Base-by-base conservation (phyloP, 176 grass and related monocot genomes). In the Tuctoria greenei region DNA sequence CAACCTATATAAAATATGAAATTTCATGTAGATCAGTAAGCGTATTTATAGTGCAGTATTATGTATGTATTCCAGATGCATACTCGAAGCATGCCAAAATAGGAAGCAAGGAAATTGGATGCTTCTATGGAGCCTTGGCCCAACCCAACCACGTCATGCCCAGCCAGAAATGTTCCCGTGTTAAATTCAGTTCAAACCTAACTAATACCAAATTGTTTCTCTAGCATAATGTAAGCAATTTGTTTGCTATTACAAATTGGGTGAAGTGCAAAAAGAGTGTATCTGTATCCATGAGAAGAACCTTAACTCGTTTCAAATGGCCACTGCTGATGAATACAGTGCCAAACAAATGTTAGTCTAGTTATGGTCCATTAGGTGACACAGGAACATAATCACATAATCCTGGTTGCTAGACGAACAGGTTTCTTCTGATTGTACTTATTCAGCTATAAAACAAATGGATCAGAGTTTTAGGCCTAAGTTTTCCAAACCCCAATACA, bases 381-480 rank as follows among this genome's bases (percentile, higher is more conserved):
- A 47, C 37, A 66, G 31, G 2, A 62, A 10, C 13, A 46, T 21
- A 54, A 25, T 47, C 40, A 31, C 41, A 75, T 2, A 66, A 76
- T 46, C 10, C 21, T 17, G 27, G 28, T 4, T 4, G 27, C 41
- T 25, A 7, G 1, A 25, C 28, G 1, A 24, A 20, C 16, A 61
- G 23, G 11, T 12, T 79, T 60, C 23, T 47, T 38, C 7, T 36
- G 4, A 20, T 40, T 23, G 5, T n/a, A n/a, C n/a, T n/a, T 69
- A 44, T 34, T 70, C 17, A 13, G 7, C 34, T 43, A 10, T 51
- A 64, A 62, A 62, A 12, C 1, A 0, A 14, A 34, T 6, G 24
- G 37, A 20, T 78, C 46, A 21, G 67, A 79, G 46, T 57, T 18
- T 35, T 16, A n/a, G n/a, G n/a, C n/a, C n/a, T n/a, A n/a, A n/a